Evolutionary conservation across 306 rosid genomes (phyloP), one percentile per base, ranked within the genome.

Genomic region (Quercus parvula): DNA sequence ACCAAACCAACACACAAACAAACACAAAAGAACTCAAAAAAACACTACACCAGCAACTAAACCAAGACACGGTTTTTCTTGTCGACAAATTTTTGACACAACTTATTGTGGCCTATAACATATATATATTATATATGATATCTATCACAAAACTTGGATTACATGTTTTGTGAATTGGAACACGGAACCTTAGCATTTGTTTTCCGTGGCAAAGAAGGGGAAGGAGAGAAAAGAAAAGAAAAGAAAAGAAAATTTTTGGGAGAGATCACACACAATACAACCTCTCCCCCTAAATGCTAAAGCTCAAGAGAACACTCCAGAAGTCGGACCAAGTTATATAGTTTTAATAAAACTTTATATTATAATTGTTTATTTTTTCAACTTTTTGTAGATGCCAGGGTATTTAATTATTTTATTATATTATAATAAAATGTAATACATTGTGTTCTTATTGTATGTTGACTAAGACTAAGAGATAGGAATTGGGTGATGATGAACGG

Each of bases 241-340:
- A 38, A 17, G 31, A 18, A 18, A 28, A 75, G 54, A 22, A n/a
- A 15, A 20, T 20, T 18, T 70, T 20, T 25, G 17, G 28, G 61
- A 75, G 57, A 76, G 56, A 75, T 51, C 66, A 62, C 24, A 15
- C 59, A 49, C 54, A 49, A 49, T 49, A 12, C 7, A 11, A 5
- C 58, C 25, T 13, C 55, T n/a, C 54, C 78, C 79, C 51, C 59
- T 33, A 62, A 31, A 75, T 74, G 69, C 77, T 7, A 27, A 49
- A 77, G 38, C 82, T 56, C 38, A 57, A 7, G 95, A 6, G 95
- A 91, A 86, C 80, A 61, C 85, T 88, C 94, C 86, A 89, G 97
- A 91, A 82, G 64, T 81, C 30, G 27, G 73, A 73, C 41, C 71
- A 69, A 28, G 74, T 78, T 85, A 80, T 88, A 84, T 83, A 83